These are phyloP conservation scores for Eutrema japonicum DNA, from an alignment of 345 rosid species.

Conservation along the genomic window DNA sequence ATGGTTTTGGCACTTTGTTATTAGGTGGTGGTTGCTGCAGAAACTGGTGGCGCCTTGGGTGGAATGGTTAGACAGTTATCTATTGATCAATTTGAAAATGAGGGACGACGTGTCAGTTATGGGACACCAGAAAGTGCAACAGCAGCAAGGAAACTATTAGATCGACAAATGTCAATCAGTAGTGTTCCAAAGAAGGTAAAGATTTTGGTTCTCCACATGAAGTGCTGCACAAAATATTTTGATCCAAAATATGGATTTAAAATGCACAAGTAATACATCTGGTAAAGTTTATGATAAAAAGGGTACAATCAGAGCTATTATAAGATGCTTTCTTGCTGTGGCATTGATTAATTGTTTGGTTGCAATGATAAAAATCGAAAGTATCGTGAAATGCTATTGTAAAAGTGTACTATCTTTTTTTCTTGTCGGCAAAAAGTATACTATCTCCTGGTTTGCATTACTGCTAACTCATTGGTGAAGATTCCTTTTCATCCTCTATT, in stretches of 20 bases:
- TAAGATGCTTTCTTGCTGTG: conserved; percentile 11
- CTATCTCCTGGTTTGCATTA: conserved; percentile 13
- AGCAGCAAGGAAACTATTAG: conserved; percentile 90
- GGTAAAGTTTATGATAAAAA: conserved; percentile 19
- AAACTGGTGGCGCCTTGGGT: conserved; percentile 90
- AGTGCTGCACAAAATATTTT: conserved; percentile 26
- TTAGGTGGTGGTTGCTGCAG: conserved; percentile 87
- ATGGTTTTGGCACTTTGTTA: conserved; percentile 41
- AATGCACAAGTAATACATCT: conserved; percentile 7
- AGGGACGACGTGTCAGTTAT: conserved; percentile 86
- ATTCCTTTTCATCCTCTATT: neutral
- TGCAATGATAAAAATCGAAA: neutral
- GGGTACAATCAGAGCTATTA: conserved; percentile 5
- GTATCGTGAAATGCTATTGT: neutral
- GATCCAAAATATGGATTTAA: conserved; percentile 21
- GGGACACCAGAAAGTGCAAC: conserved; percentile 88
- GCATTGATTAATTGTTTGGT: conserved; percentile 18
- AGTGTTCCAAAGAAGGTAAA: conserved; percentile 90
- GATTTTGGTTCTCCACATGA: conserved; percentile 19
- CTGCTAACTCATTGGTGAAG: conserved; percentile 6
- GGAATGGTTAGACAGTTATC: conserved; percentile 92
- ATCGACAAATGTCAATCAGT: conserved; percentile 86
- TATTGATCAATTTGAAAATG: conserved; percentile 94
- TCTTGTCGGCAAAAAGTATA: neutral
- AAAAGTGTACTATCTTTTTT: neutral